Conservation (phyloP, 2,329 filamentous ascomycete genomes). For the Diaporthe sp. region DNA sequence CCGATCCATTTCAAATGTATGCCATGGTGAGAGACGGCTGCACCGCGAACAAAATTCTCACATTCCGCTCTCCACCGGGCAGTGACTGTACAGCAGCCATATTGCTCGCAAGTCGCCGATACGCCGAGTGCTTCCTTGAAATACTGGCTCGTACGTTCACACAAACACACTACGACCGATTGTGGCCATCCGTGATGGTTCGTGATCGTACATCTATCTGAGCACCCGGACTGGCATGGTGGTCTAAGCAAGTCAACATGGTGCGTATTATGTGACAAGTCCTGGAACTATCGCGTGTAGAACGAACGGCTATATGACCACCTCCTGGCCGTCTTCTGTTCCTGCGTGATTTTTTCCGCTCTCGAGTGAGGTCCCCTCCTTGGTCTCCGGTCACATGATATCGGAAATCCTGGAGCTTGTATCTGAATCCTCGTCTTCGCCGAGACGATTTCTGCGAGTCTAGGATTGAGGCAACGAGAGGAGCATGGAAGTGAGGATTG, state of each 20-base stretch:
- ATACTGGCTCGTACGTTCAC: background rate
- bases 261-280: background rate
- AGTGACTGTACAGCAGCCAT: background rate
- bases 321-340: too few species aligned
- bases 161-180: background rate
- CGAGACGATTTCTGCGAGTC: background rate
- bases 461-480: background rate
- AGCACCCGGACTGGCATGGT: background rate
- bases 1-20: background rate
- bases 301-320: background rate
- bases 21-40: background rate
- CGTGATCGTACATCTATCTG: background rate
- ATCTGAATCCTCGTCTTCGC: background rate
- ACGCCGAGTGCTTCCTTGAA: background rate
- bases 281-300: background rate
- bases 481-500: background rate
- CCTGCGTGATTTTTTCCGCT: background rate
- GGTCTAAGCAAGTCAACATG: background rate
- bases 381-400: background rate
- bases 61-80: background rate
- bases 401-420: background rate
- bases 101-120: background rate
- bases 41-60: background rate
- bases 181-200: background rate
- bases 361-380: background rate